Evolutionary conservation across 345 rosid genomes (phyloP).

Genomic region (Eucalyptus cladocalyx): DNA sequence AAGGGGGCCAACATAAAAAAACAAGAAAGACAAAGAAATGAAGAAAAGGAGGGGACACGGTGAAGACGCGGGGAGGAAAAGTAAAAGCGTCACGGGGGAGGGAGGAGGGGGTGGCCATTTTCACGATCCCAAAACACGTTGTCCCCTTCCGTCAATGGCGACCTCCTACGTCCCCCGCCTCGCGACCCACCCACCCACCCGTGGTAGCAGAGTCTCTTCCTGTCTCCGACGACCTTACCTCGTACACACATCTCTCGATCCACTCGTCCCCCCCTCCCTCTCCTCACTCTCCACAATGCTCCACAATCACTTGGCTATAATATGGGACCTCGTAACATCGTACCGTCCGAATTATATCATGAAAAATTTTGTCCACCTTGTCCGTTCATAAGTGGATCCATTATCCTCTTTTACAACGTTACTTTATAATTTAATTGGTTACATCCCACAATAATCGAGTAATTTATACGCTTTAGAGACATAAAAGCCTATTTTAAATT

Average conservation of each 20-base stretch:
- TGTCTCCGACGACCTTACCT: not conserved
- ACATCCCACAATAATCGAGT: too few relatives aligned
- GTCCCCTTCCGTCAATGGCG: not conserved
- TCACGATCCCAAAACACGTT: not conserved
- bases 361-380: fast-evolving
- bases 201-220: too few relatives aligned
- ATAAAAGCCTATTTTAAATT: too few relatives aligned
- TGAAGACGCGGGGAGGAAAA: not conserved
- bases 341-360: not conserved
- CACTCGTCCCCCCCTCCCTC: not conserved
- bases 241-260: not conserved
- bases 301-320: not conserved
- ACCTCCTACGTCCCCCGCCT: not conserved
- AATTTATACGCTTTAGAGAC: fast-evolving
- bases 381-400: not conserved
- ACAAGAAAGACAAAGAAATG: not conserved
- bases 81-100: not conserved
- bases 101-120: not conserved
- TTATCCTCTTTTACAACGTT: too few relatives aligned
- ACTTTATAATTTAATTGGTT: fast-evolving
- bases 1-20: not conserved
- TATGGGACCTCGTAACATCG: not conserved
- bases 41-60: not conserved
- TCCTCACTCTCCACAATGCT: not conserved
- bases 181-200: not conserved